A percentile compares a stretch with the other conserved stretches of the same genome.
Evolutionary conservation across 2,329 filamentous ascomycete genomes (phyloP).

Genomic region (Biscogniauxia sp.): DNA sequence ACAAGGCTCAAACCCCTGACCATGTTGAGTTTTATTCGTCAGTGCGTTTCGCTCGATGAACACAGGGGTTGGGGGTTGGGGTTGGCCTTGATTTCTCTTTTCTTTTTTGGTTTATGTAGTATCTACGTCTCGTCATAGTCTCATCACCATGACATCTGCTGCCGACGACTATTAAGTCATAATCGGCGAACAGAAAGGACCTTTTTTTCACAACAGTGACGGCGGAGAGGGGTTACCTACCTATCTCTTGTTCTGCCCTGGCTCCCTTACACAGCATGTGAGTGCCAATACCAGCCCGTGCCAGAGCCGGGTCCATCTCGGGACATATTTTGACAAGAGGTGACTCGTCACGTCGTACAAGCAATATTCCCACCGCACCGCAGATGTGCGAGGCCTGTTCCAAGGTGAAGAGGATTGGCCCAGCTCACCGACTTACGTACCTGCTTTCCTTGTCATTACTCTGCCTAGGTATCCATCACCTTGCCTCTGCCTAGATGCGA

Average conservation of each 20-base stretch:
- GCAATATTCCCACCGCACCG: not conserved
- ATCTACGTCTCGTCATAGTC: not conserved
- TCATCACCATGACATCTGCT: not conserved
- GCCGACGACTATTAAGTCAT: not conserved
- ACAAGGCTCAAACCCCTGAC: constrained; percentile 13
- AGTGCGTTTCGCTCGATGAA: constrained; percentile 7
- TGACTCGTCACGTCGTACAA: not conserved
- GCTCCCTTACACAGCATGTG: not conserved
- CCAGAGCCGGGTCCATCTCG: not conserved
- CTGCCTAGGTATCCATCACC: constrained; percentile 6
- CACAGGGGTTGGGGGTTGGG: not conserved
- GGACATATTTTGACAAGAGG: not conserved
- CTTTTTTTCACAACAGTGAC: too few species aligned
- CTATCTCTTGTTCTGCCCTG: not conserved
- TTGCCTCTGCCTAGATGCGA: constrained; percentile 3
- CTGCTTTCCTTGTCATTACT: constrained; percentile 2
- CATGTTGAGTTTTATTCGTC: not conserved
- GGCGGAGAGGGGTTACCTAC: not conserved
- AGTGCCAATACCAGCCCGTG: not conserved
- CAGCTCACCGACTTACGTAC: not conserved
- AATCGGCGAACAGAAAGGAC: not conserved
- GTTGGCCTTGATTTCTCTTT: too few species aligned
- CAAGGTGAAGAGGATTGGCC: not conserved
- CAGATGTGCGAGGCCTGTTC: not conserved
- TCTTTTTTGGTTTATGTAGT: too few species aligned